Conservation (phyloP, 345 rosid genomes). For the Boechera retrofracta region DNA sequence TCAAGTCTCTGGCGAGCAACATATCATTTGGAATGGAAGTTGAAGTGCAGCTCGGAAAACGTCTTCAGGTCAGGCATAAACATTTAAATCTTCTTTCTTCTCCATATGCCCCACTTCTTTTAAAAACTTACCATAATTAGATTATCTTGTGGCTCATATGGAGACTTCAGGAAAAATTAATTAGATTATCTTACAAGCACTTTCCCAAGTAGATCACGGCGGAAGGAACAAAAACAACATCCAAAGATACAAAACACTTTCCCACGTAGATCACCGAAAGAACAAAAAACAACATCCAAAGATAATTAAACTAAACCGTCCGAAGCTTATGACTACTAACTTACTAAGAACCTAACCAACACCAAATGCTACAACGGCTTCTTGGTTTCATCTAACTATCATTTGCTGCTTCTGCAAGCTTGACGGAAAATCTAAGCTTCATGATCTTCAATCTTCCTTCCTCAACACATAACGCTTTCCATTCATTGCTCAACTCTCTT, state of each 20-base stretch:
- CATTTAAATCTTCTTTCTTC: not conserved
- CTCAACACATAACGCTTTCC: conserved; percentile 29
- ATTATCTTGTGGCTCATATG: not conserved
- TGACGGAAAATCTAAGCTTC: conserved; percentile 20
- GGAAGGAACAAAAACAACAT: no score
- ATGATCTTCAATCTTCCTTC: conserved; percentile 6
- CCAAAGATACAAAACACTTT: no score
- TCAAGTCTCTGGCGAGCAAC: conserved; percentile 86
- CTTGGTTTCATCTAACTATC: not conserved
- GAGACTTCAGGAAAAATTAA: not conserved
- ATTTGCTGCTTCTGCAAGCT: conserved; percentile 20
- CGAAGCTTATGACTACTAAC: not conserved
- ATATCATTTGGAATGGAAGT: conserved; percentile 93
- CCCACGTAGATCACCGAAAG: not conserved
- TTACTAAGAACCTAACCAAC: not conserved
- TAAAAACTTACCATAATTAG: not conserved
- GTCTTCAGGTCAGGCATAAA: conserved; percentile 69
- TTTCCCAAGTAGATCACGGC: not conserved
- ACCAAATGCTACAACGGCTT: not conserved
- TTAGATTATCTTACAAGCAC: not conserved
- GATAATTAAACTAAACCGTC: not conserved
- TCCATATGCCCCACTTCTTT: not conserved
- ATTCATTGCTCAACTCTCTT: conserved; percentile 18
- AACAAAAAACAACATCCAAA: not conserved
- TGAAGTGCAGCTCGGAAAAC: conserved; percentile 95